phyloP scores from a whole-genome alignment of 495 filamentous ascomycete genomes.

The Margaritispora aquatica region DNA sequence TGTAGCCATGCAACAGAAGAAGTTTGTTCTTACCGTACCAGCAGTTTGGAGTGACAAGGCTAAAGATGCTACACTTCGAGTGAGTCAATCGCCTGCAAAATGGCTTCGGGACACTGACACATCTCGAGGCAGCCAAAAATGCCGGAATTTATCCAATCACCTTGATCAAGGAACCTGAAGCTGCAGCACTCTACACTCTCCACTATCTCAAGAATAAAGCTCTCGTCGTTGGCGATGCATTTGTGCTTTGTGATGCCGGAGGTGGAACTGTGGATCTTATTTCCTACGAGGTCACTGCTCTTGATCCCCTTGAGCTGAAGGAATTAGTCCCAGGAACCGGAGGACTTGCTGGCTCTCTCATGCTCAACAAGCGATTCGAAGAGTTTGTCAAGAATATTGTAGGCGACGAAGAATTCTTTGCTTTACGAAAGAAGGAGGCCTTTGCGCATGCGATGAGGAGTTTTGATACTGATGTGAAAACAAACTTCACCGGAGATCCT shows the following conservation, averaged over 20 bases:
- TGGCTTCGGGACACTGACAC: background rate
- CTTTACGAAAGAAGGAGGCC: slow-evolving; percentile 18
- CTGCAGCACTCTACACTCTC: slow-evolving; percentile 38
- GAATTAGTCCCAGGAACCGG: slow-evolving; percentile 31
- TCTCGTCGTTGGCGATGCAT: slow-evolving; percentile 9
- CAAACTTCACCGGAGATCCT: slow-evolving; percentile 14
- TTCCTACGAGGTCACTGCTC: slow-evolving; percentile 9
- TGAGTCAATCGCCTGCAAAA: background rate
- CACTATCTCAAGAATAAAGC: background rate
- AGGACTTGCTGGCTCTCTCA: slow-evolving; percentile 25
- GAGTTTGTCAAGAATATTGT: slow-evolving; percentile 23
- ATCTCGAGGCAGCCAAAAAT: background rate
- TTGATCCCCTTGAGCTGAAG: slow-evolving; percentile 20
- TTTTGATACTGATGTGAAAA: slow-evolving; percentile 27
- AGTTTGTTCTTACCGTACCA: slow-evolving; percentile 29
- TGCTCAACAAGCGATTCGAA: slow-evolving; percentile 27
- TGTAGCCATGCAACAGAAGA: slow-evolving; percentile 9
- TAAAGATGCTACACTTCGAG: slow-evolving; percentile 23
- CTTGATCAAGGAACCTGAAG: slow-evolving; percentile 24
- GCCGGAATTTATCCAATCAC: slow-evolving; percentile 22
- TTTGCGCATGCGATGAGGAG: slow-evolving; percentile 15
- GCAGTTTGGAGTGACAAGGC: slow-evolving; percentile 31
- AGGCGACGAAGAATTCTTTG: slow-evolving; percentile 20
- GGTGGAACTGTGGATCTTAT: slow-evolving; percentile 17
- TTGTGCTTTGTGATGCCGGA: slow-evolving; percentile 16